Evolutionary conservation across 2,329 filamentous ascomycete species (phyloP).

Genomic region (Elsinoe arachidis): DNA sequence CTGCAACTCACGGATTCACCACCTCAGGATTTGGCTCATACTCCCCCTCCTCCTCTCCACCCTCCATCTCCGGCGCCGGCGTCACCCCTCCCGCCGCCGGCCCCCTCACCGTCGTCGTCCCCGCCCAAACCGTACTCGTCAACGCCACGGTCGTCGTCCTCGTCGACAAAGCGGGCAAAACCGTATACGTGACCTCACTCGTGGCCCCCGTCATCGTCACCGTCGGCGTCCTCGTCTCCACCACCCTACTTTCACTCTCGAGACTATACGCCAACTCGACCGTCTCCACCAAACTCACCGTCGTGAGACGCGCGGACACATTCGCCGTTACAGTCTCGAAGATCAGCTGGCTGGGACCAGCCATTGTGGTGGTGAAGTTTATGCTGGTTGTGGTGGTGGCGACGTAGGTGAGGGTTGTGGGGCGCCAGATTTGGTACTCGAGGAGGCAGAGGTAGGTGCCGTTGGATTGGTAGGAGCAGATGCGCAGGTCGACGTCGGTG

Average conservation of each 20-base stretch:
- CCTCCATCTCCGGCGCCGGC: background rate
- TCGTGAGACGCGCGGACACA: conserved; percentile 32
- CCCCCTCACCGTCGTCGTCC: background rate
- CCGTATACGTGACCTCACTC: background rate
- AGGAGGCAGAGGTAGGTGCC: conserved; percentile 32
- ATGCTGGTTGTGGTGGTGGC: conserved; percentile 29
- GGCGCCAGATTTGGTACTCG: conserved; percentile 36
- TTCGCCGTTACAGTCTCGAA: conserved; percentile 33
- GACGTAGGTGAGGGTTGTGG: conserved; percentile 31
- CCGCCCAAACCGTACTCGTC: conserved; percentile 14
- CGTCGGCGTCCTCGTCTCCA: conserved; percentile 20
- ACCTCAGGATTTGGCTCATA: background rate
- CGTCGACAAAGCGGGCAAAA: background rate
- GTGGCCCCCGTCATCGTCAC: conserved; percentile 21
- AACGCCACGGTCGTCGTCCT: conserved; percentile 14
- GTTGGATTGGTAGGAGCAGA: conserved; percentile 31
- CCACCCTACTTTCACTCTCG: conserved; percentile 28
- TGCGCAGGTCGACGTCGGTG: conserved; percentile 33
- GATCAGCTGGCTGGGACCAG: conserved; percentile 27
- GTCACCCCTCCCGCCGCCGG: background rate
- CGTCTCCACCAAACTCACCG: conserved; percentile 32
- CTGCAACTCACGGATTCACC: background rate
- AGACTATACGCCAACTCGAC: conserved; percentile 31
- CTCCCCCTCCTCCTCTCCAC: background rate
- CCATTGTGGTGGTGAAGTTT: conserved; percentile 33